phyloP scores from a whole-genome alignment of 768 basidiomycete species.

The Russula brevipes region DNA sequence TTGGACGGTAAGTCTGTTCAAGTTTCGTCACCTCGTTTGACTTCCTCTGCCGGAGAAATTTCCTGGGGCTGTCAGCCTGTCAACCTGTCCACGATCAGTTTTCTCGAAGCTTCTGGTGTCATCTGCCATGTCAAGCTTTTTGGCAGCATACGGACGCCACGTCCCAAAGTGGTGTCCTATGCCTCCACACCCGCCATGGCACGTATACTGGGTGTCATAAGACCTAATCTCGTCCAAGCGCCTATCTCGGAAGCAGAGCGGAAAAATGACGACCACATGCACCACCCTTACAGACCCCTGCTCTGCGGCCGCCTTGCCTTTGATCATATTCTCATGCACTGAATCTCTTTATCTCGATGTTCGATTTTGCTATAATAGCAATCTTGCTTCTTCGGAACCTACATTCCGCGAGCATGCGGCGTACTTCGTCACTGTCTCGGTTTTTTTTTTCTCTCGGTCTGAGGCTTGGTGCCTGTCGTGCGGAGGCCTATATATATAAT shows the following conservation, averaged over 20 bases:
- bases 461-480: slow-evolving; percentile 5
- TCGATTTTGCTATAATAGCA: background rate
- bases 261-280: background rate
- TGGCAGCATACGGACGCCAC: background rate
- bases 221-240: slow-evolving; percentile 4
- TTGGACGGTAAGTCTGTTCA: too few relatives aligned
- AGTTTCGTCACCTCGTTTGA: too few relatives aligned
- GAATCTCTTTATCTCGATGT: background rate
- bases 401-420: background rate
- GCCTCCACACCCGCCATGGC: background rate
- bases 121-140: background rate
- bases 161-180: background rate
- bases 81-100: background rate
- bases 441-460: background rate
- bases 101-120: background rate
- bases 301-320: background rate
- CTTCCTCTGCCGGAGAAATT: background rate
- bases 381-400: slow-evolving; percentile 7
- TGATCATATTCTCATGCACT: slow-evolving; percentile 1
- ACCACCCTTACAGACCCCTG: background rate
- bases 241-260: slow-evolving; percentile 10
- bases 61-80: background rate
- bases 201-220: background rate
- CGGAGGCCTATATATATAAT: slow-evolving; percentile 4
- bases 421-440: background rate